These are phyloP conservation scores for Pontederia crassipes DNA, from an alignment of 176 grass and related monocot genomes.

Conservation along the genomic window DNA sequence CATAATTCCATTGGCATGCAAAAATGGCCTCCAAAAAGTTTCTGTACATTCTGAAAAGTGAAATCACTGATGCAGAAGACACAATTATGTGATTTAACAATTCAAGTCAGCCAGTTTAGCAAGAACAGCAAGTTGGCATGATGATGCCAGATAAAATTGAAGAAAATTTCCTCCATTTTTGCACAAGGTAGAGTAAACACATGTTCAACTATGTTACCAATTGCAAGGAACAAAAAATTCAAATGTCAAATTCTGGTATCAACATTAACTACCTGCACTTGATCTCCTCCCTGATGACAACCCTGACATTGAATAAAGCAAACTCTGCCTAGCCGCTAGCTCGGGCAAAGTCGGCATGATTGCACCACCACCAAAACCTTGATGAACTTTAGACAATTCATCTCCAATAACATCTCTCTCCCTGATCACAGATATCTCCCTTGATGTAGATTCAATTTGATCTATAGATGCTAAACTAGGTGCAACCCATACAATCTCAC, in stretches of 20 bases:
- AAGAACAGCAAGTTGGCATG: no score
- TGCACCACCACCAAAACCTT: background rate
- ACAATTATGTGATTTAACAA: no score
- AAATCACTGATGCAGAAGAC: no score
- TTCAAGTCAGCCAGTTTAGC: no score
- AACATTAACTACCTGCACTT: slow-evolving; percentile 9
- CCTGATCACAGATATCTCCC: slow-evolving; percentile 20
- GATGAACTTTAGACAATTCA: background rate
- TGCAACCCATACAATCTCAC: slow-evolving; percentile 3
- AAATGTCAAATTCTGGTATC: background rate
- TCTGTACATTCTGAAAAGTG: no score
- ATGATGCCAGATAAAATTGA: no score
- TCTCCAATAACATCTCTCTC: slow-evolving; percentile 14
- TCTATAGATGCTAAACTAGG: slow-evolving; percentile 27
- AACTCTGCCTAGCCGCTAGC: background rate
- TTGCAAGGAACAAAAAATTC: background rate
- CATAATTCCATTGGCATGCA: no score
- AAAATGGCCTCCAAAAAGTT: no score
- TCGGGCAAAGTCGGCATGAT: background rate
- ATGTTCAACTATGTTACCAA: background rate
- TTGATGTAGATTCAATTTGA: slow-evolving; percentile 16
- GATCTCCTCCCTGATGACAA: slow-evolving; percentile 4
- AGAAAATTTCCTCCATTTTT: no score
- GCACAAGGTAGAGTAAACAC: no score
- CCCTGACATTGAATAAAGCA: background rate